Conservation (phyloP, 1,139 yeast species). For the Debaryomyces fabryi region DNA sequence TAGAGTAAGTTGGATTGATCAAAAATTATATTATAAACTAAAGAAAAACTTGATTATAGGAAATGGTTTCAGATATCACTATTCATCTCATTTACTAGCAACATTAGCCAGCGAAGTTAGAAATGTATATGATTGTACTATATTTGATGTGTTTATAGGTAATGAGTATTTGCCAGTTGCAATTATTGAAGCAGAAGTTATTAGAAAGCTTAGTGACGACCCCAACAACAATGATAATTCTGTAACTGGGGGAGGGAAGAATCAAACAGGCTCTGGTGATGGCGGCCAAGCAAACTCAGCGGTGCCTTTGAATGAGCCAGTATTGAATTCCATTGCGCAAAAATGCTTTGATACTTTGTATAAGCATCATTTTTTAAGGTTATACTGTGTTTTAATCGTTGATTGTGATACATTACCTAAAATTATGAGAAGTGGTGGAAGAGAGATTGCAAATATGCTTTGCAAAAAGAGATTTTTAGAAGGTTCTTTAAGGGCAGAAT, state of each 20-base stretch:
- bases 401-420: slow-evolving; percentile 85
- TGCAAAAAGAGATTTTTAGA: slow-evolving; percentile 80
- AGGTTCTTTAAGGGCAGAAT: slow-evolving; percentile 75
- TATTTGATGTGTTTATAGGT: slow-evolving; percentile 84
- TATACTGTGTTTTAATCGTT: slow-evolving; percentile 81
- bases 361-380: slow-evolving; percentile 71
- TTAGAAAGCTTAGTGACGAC: slow-evolving; percentile 42
- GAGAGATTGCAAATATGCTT: slow-evolving; percentile 91
- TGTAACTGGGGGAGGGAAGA: slow-evolving; percentile 17
- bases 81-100: slow-evolving; percentile 79
- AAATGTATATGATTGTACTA: slow-evolving; percentile 85
- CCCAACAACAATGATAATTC: slow-evolving; percentile 17
- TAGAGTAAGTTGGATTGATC: slow-evolving; percentile 64
- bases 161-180: slow-evolving; percentile 87
- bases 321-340: slow-evolving; percentile 72
- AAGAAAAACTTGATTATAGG: slow-evolving; percentile 37
- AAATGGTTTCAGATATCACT: slow-evolving; percentile 64
- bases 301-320: slow-evolving; percentile 55
- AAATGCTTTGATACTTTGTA: slow-evolving; percentile 71
- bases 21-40: slow-evolving; percentile 37
- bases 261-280: slow-evolving; percentile 13
- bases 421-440: slow-evolving; percentile 78
- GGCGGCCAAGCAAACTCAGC: slow-evolving; percentile 25
- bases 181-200: slow-evolving; percentile 82
- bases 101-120: slow-evolving; percentile 83